Conservation (phyloP, 2,329 filamentous ascomycete species). For the Cladophialophora chaetospira region DNA sequence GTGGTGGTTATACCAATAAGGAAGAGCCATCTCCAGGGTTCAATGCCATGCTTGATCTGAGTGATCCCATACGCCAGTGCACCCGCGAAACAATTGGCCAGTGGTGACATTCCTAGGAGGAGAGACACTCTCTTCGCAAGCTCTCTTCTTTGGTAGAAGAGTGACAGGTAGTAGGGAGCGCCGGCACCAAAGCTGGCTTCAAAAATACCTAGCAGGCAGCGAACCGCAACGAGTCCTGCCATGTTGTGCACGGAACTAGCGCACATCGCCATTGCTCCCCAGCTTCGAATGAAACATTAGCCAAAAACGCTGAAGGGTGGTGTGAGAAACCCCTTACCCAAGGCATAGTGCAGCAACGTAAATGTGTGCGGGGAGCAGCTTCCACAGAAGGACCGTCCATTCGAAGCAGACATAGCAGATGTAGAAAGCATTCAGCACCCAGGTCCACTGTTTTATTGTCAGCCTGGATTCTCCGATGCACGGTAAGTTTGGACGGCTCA, state of each 20-base stretch:
- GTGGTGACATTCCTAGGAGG: conserved; percentile 59
- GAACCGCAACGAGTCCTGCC: conserved; percentile 13
- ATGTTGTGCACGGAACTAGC: background rate
- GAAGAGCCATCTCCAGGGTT: conserved; percentile 67
- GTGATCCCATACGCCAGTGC: conserved; percentile 68
- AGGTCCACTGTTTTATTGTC: background rate
- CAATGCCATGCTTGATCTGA: conserved; percentile 26
- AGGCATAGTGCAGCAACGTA: background rate
- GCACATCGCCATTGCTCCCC: background rate
- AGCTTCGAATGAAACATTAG: background rate
- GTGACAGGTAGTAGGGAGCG: conserved; percentile 55
- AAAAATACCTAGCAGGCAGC: conserved; percentile 42
- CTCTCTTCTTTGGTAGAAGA: conserved; percentile 62
- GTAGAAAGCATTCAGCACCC: background rate
- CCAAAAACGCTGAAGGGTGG: background rate
- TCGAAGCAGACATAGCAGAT: background rate
- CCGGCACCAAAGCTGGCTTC: conserved; percentile 44
- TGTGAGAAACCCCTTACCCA: background rate
- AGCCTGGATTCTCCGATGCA: too few species aligned
- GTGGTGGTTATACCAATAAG: too few species aligned
- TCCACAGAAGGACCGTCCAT: background rate
- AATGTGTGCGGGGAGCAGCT: background rate
- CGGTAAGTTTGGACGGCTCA: too few species aligned
- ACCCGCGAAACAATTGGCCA: conserved; percentile 79
- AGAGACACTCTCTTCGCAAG: conserved; percentile 59